Percentiles rank a stretch among this genome's conserved stretches.
phyloP scores from a whole-genome alignment of 352 stramenopile genomes.

The Globisporangium apiculatum region DNA sequence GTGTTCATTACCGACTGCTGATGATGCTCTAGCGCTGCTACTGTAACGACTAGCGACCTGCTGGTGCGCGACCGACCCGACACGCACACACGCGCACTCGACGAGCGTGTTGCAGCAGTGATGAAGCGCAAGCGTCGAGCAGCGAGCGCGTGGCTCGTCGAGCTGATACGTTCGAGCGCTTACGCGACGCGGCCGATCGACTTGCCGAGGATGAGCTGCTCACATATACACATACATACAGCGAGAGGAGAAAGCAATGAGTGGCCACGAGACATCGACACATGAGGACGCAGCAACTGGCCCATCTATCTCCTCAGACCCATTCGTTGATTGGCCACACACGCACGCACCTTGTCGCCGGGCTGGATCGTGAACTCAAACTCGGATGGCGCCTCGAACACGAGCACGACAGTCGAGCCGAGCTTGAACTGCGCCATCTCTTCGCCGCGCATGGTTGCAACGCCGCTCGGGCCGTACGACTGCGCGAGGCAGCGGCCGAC shows the following conservation, averaged over 20 bases:
- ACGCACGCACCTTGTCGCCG: slow-evolving; percentile 56
- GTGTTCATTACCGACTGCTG: too few species aligned
- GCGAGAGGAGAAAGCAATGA: background rate
- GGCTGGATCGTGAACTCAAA: slow-evolving; percentile 72
- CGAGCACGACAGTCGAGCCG: slow-evolving; percentile 79
- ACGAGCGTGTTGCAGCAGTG: too few species aligned
- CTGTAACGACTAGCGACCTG: too few species aligned
- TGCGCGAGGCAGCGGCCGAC: slow-evolving; percentile 50
- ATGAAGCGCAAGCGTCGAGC: too few species aligned
- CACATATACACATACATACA: slow-evolving; percentile 4
- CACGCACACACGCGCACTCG: too few species aligned
- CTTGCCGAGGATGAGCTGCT: slow-evolving; percentile 31
- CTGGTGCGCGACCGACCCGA: too few species aligned
- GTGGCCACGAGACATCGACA: slow-evolving; percentile 4
- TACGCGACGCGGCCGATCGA: slow-evolving; percentile 26
- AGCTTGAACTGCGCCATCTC: slow-evolving; percentile 83
- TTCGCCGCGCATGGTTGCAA: slow-evolving; percentile 40
- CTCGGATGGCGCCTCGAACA: slow-evolving; percentile 73
- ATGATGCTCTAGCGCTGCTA: too few species aligned
- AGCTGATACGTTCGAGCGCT: too few species aligned
- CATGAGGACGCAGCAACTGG: slow-evolving; percentile 1
- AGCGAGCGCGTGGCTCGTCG: too few species aligned
- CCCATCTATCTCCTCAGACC: background rate
- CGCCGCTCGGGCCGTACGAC: slow-evolving; percentile 26
- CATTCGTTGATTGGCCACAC: background rate